Conservation (phyloP, 202 grass and related monocot species). For the Carex sylvatica region DNA sequence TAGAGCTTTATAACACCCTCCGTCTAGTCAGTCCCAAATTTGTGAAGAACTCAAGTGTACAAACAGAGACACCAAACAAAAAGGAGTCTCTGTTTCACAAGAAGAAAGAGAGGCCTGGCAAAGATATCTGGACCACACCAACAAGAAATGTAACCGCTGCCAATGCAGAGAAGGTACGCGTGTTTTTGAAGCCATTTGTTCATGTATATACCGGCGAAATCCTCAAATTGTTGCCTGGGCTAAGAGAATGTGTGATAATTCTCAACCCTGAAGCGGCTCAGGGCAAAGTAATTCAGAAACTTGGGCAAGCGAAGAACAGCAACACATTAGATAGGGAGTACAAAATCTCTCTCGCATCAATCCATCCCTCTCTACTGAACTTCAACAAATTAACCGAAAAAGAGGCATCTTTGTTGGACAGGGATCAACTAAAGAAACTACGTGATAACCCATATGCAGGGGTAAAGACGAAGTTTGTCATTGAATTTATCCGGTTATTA, state of each 20-base stretch:
- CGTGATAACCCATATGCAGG: conserved; percentile 42
- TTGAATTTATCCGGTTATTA: conserved; percentile 49
- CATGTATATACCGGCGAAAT: conserved; percentile 68
- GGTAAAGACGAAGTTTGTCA: conserved; percentile 70
- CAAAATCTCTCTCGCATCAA: conserved; percentile 58
- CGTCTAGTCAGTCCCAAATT: conserved; percentile 60
- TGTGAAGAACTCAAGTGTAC: conserved; percentile 37
- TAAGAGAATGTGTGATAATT: conserved; percentile 65
- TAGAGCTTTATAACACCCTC: conserved; percentile 61
- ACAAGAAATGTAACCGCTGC: conserved; percentile 43
- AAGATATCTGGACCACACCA: conserved; percentile 50
- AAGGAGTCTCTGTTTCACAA: background rate
- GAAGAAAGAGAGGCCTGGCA: conserved; percentile 30
- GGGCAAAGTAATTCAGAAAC: conserved; percentile 42
- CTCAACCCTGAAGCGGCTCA: conserved; percentile 57
- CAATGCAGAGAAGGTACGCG: conserved; percentile 42
- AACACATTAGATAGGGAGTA: conserved; percentile 47
- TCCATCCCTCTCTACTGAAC: conserved; percentile 51
- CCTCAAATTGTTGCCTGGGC: conserved; percentile 62
- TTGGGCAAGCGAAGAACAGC: conserved; percentile 32
- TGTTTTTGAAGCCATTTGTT: conserved; percentile 50
- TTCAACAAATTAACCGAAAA: conserved; percentile 21
- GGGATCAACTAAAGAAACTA: conserved; percentile 38
- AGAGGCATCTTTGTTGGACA: conserved; percentile 37
- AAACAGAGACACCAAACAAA: background rate